A percentile compares a stretch with the other conserved stretches of the same genome.
Evolutionary conservation across 139 green algal genomes (phyloP).

Genomic region (Raphidocelis subcapitata): DNA sequence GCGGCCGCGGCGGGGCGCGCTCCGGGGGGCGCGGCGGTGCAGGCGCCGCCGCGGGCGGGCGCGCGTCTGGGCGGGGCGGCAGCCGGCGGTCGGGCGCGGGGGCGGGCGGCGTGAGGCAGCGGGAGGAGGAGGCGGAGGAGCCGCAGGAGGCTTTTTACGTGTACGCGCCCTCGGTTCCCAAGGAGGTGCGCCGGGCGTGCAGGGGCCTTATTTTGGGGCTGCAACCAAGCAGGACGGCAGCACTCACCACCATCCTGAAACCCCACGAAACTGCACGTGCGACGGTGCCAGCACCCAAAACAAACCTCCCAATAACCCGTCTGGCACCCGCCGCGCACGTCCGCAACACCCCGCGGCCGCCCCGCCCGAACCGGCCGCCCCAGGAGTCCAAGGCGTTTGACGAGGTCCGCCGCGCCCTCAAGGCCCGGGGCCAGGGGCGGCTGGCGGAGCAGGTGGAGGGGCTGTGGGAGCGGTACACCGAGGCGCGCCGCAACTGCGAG

Average conservation of each 20-base stretch:
- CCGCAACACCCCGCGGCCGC: not conserved
- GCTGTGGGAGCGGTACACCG: constrained; percentile 19
- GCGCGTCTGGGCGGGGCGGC: not conserved
- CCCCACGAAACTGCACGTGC: not conserved
- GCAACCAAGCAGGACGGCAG: not conserved
- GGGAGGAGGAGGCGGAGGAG: not conserved
- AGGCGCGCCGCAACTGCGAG: constrained; percentile 16
- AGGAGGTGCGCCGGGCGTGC: constrained; percentile 1
- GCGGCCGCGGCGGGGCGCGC: not conserved
- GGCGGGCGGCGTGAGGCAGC: constrained; percentile 12
- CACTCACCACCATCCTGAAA: not conserved
- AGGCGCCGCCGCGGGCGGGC: not conserved
- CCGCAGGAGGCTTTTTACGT: constrained; percentile 21
- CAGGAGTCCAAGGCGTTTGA: constrained; percentile 21
- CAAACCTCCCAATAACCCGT: not conserved
- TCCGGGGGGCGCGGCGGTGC: not conserved
- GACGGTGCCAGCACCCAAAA: not conserved
- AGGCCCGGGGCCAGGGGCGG: not conserved
- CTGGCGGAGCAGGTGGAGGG: constrained; percentile 11
- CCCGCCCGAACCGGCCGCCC: not conserved
- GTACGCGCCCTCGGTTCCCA: constrained; percentile 12
- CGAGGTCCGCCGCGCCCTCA: constrained; percentile 13
- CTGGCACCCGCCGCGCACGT: not conserved
- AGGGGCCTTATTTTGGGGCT: not conserved
- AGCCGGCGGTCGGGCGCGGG: not conserved